phyloP scores from a whole-genome alignment of 192 early-diverging fungal species.

The Umbelopsis vinacea region DNA sequence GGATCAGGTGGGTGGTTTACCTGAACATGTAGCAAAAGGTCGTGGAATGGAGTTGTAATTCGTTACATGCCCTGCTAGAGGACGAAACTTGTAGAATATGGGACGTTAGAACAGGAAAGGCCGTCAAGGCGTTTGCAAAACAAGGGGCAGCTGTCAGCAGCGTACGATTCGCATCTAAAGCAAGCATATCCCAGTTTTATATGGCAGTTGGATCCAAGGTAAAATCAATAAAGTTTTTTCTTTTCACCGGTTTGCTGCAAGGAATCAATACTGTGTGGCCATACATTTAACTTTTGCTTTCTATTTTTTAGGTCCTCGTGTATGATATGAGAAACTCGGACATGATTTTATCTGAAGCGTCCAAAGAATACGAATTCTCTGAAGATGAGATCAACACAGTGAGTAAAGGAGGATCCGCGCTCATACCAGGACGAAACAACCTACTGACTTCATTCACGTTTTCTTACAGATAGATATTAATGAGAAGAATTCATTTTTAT shows the following conservation, averaged over 20 bases:
- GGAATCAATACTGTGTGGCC: no score
- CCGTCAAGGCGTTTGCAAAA: slow-evolving; percentile 26
- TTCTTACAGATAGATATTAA: slow-evolving; percentile 52
- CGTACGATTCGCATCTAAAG: slow-evolving; percentile 26
- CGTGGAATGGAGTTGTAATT: not conserved
- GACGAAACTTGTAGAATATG: slow-evolving; percentile 39
- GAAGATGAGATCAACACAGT: slow-evolving; percentile 57
- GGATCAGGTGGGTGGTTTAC: slow-evolving; percentile 30
- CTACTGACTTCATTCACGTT: not conserved
- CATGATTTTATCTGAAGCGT: slow-evolving; percentile 38
- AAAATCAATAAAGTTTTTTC: slow-evolving; percentile 21
- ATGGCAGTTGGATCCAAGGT: slow-evolving; percentile 41
- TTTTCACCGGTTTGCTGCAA: no score
- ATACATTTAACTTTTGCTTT: no score
- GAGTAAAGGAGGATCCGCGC: not conserved
- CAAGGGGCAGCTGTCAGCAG: slow-evolving; percentile 26
- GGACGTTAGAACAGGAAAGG: slow-evolving; percentile 24
- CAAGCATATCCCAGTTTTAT: slow-evolving; percentile 23
- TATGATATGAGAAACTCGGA: slow-evolving; percentile 49
- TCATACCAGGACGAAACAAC: not conserved
- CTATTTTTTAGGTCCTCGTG: slow-evolving; percentile 32
- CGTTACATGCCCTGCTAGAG: slow-evolving; percentile 8
- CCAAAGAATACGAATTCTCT: slow-evolving; percentile 43
- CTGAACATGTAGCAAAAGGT: not conserved
- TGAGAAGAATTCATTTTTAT: slow-evolving; percentile 47